phyloP scores from a whole-genome alignment of 768 basidiomycete genomes.

The Suillus variegatus region DNA sequence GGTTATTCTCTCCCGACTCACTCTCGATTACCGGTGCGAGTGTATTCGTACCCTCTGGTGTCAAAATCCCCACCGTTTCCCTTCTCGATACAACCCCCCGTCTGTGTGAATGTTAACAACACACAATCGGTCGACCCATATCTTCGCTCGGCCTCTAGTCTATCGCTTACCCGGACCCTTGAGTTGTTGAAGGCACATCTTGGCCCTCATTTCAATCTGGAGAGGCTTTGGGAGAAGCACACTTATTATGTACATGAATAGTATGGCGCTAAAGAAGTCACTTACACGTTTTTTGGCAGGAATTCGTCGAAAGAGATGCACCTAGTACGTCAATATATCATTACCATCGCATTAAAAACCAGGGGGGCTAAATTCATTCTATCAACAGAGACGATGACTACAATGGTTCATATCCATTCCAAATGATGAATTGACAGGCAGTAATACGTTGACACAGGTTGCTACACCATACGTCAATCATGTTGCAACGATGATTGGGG shows the following conservation, averaged over 20 bases:
- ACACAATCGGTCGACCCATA: slow-evolving; percentile 30
- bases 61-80: slow-evolving; percentile 39
- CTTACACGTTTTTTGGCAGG: slow-evolving; percentile 23
- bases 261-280: background rate
- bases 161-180: slow-evolving; percentile 41
- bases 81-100: slow-evolving; percentile 33
- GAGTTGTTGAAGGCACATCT: slow-evolving; percentile 35
- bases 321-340: slow-evolving; percentile 29
- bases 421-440: slow-evolving; percentile 4
- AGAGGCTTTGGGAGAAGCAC: slow-evolving; percentile 49
- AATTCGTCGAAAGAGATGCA: slow-evolving; percentile 42
- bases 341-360: background rate
- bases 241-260: slow-evolving; percentile 39
- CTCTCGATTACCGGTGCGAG: slow-evolving; percentile 28
- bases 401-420: slow-evolving; percentile 32
- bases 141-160: slow-evolving; percentile 37
- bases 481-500: slow-evolving; percentile 48
- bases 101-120: slow-evolving; percentile 20
- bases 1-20: slow-evolving; percentile 27
- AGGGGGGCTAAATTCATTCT: background rate
- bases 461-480: slow-evolving; percentile 43
- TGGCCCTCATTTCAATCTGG: slow-evolving; percentile 47
- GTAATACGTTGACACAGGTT: slow-evolving; percentile 29
- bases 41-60: slow-evolving; percentile 39
- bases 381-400: slow-evolving; percentile 41